These are phyloP conservation scores for Xylaria grammica DNA, from an alignment of 495 filamentous ascomycete genomes.

Conservation along the genomic window DNA sequence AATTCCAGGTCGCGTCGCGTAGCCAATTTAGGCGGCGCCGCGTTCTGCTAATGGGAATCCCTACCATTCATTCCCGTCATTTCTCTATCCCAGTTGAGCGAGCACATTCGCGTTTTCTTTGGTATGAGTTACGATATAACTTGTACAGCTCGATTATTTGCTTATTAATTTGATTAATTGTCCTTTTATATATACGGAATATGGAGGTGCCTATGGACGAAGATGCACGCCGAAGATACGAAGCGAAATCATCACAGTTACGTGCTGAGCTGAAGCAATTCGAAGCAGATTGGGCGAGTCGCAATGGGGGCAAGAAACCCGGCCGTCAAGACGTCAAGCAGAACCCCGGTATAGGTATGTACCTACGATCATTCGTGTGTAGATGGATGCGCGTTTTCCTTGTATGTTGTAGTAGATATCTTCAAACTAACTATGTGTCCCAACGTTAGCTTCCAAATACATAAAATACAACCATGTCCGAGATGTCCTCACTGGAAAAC, in stretches of 20 bases:
- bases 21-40: background rate
- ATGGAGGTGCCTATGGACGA: constrained; percentile 46
- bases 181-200: constrained; percentile 19
- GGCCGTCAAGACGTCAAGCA: constrained; percentile 85
- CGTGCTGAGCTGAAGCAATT: constrained; percentile 83
- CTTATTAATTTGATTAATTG: constrained; percentile 4
- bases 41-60: background rate
- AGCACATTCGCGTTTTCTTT: background rate
- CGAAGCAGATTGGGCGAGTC: constrained; percentile 76
- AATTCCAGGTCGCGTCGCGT: constrained; percentile 2
- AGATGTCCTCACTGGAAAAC: constrained; percentile 60
- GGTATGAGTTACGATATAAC: constrained; percentile 9
- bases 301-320: constrained; percentile 76
- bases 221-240: constrained; percentile 42
- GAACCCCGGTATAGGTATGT: constrained; percentile 77
- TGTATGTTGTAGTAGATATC: too few relatives aligned
- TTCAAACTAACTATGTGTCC: background rate
- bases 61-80: background rate
- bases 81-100: background rate
- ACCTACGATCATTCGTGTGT: background rate
- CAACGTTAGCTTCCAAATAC: constrained; percentile 76
- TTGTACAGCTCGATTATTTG: background rate
- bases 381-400: constrained; percentile 1
- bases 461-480: constrained; percentile 83
- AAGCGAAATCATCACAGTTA: constrained; percentile 53